These are phyloP conservation scores for Ophiostoma perfectum DNA, from an alignment of 2,329 filamentous ascomycete species.

Conservation along the genomic window DNA sequence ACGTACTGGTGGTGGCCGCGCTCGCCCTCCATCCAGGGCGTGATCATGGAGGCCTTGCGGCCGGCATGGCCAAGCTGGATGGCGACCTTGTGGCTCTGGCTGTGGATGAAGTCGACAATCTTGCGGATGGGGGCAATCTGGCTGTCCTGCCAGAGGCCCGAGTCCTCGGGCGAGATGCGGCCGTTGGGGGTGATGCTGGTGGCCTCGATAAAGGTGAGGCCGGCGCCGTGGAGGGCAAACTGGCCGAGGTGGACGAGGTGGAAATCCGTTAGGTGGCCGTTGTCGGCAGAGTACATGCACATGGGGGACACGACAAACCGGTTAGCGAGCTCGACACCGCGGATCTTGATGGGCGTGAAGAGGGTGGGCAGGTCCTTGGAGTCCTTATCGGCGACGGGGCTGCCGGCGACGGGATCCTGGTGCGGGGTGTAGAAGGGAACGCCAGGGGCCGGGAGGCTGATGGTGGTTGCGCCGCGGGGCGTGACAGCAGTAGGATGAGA, in stretches of 20 bases:
- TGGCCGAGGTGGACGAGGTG: slow-evolving; percentile 78
- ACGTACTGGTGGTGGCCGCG: slow-evolving; percentile 48
- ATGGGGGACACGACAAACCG: slow-evolving; percentile 56
- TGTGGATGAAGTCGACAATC: slow-evolving; percentile 73
- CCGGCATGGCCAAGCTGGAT: slow-evolving; percentile 82
- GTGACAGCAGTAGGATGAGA: slow-evolving; percentile 16
- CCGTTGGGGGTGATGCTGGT: slow-evolving; percentile 70
- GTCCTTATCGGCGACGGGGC: slow-evolving; percentile 30
- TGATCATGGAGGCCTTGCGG: slow-evolving; percentile 56
- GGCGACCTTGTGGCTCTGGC: slow-evolving; percentile 68
- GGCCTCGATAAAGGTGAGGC: slow-evolving; percentile 70
- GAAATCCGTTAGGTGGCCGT: slow-evolving; percentile 71
- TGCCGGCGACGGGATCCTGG: slow-evolving; percentile 48
- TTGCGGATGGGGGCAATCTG: slow-evolving; percentile 68
- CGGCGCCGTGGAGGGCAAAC: slow-evolving; percentile 69
- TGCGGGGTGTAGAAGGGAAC: slow-evolving; percentile 51
- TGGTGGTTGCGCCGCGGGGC: slow-evolving; percentile 17
- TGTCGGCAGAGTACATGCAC: slow-evolving; percentile 54
- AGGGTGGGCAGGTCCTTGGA: slow-evolving; percentile 41
- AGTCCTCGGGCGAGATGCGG: slow-evolving; percentile 75
- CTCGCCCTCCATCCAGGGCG: slow-evolving; percentile 56
- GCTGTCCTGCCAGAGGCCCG: slow-evolving; percentile 76
- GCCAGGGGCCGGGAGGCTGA: slow-evolving; percentile 40
- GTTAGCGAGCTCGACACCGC: slow-evolving; percentile 49
- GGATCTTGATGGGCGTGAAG: slow-evolving; percentile 52